Evolutionary conservation across 352 stramenopile genomes (phyloP).

Genomic region (Phytophthora citricola): DNA sequence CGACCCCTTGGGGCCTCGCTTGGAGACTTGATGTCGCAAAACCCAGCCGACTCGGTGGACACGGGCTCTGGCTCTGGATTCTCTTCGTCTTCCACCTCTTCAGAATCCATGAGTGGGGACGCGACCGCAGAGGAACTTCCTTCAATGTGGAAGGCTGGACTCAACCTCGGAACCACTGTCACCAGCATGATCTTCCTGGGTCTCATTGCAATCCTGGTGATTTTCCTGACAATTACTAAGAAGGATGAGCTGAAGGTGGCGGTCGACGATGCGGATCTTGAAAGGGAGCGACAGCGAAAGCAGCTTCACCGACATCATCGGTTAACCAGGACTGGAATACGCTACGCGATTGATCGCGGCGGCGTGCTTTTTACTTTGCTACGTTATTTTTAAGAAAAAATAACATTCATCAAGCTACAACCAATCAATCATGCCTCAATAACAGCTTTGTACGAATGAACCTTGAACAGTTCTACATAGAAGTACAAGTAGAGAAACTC

Average conservation of each 20-base stretch:
- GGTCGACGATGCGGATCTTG: slow-evolving; percentile 1
- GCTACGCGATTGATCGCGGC: no score
- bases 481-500: no score
- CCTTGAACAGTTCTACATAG: no score
- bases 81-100: slow-evolving; percentile 4
- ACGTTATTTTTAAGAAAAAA: no score
- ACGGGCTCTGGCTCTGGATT: background rate
- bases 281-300: background rate
- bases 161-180: slow-evolving; percentile 32
- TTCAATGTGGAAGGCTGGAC: slow-evolving; percentile 30
- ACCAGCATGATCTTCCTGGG: slow-evolving; percentile 36
- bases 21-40: slow-evolving; percentile 36
- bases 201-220: slow-evolving; percentile 22
- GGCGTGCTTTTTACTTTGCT: no score
- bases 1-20: slow-evolving; percentile 34
- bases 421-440: no score
- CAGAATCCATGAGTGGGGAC: background rate
- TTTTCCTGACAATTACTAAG: slow-evolving; percentile 28
- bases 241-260: slow-evolving; percentile 23
- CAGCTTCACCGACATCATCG: background rate
- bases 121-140: slow-evolving; percentile 10
- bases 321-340: no score
- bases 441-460: no score
- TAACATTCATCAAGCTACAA: no score
- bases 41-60: slow-evolving; percentile 25